Base-by-base conservation (phyloP, 1,284 basidiomycete genomes). In the Lignosus rhinocerotis region DNA sequence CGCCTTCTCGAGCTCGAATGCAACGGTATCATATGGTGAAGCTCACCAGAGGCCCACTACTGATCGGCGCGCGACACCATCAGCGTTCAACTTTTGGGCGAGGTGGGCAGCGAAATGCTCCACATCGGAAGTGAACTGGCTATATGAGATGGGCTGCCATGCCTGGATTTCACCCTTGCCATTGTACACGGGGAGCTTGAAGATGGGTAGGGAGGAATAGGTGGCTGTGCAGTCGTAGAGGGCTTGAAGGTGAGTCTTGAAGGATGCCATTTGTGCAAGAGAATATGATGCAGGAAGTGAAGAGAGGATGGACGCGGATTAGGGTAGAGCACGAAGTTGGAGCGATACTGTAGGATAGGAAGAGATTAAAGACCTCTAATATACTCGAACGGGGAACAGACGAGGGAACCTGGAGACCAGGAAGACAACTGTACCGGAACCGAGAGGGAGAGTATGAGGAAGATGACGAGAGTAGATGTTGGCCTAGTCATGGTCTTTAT, bases 41-140 rank as follows among this genome's bases (percentile, higher is more conserved):
- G 34, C 64, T 59, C 67, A 88, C 87, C 88, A 90, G 53, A 89
- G 73, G 16, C 87, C 88, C 48, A 90, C 75, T 44, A 89, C 80
- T 1, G 87, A 83, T 61, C 80, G 73, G 56, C 71, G 76, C 43
- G 78, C 70, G 47, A 88, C 74, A 41, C 76, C 75, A 43, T 75
- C 70, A 21, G 72, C 67, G 44, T 63, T 66, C 36, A 90, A 74
- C 8, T 72, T 66, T 14, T 70, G 72, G 17, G 77, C 72, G 79
- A 86, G 88, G 66, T 85, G 77, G 43, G 74, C 73, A 21, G 84
- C 83, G 54, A 76, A 79, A 46, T 74, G 63, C 60, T 85, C 79
- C 56, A 86, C 81, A 51, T 86, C 83, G 25, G 67, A 55, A 43
- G 75, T 75, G 73, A 86, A 86, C 62, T 81, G 77, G 1, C 51